Conservation (phyloP, 2,329 filamentous ascomycete species). For the Hypoxylon sp. region DNA sequence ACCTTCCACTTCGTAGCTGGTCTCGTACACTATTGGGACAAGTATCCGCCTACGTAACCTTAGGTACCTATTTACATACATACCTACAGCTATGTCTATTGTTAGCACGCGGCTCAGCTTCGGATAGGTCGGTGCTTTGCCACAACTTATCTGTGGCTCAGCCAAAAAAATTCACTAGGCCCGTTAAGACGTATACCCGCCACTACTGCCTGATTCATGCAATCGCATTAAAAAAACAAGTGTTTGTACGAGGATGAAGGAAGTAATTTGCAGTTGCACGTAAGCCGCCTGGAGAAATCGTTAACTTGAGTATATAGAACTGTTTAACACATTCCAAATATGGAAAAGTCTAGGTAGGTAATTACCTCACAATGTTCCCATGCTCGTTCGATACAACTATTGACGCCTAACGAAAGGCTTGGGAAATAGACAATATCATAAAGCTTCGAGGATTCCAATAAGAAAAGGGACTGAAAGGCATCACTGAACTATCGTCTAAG, state of each 20-base stretch:
- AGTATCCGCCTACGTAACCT: slow-evolving; percentile 11
- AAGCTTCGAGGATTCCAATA: background rate
- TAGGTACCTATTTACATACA: too few species aligned
- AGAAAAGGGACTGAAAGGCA: background rate
- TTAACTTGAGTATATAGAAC: too few species aligned
- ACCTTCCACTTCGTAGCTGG: slow-evolving; percentile 12
- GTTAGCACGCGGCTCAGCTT: slow-evolving; percentile 5
- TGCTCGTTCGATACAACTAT: too few species aligned
- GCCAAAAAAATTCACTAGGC: background rate
- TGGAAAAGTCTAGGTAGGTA: too few species aligned
- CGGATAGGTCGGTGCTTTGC: slow-evolving; percentile 13
- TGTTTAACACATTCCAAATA: too few species aligned
- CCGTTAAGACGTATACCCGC: background rate
- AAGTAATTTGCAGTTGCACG: background rate
- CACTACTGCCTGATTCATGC: background rate
- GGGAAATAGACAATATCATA: too few species aligned
- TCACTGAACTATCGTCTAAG: background rate
- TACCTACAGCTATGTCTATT: too few species aligned
- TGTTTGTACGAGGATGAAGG: background rate
- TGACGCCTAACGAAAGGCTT: too few species aligned
- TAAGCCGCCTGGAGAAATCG: background rate
- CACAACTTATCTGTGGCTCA: slow-evolving; percentile 13
- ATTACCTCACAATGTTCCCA: too few species aligned
- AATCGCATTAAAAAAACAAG: background rate
- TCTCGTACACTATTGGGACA: slow-evolving; percentile 14